These are phyloP conservation scores for Sambucus nigra DNA, from an alignment of 129 eudicot genomes.

Conservation along the genomic window DNA sequence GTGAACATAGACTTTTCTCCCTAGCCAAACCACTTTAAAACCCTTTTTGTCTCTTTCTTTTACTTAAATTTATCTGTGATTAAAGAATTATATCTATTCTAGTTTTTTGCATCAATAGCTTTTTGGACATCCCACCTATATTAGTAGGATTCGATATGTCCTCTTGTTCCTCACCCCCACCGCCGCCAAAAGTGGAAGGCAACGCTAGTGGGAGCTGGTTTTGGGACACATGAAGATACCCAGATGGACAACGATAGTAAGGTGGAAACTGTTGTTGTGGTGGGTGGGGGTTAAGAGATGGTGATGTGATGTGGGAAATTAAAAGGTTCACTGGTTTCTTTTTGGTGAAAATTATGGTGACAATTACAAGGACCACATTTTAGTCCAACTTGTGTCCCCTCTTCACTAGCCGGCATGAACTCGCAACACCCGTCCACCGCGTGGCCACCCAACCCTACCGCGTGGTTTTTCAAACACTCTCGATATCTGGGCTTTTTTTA, in stretches of 20 bases:
- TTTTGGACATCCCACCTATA: conserved; percentile 15
- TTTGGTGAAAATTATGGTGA: conserved; percentile 64
- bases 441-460: conserved; percentile 36
- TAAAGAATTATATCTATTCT: no score
- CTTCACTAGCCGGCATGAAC: conserved; percentile 53
- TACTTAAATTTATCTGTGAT: no score
- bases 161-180: conserved; percentile 26
- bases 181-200: conserved; percentile 46
- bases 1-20: no score
- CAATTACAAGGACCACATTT: conserved; percentile 65
- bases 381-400: conserved; percentile 51
- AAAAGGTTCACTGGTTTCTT: no score
- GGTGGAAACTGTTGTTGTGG: conserved; percentile 19
- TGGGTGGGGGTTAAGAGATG: conserved; percentile 10
- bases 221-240: conserved; percentile 40
- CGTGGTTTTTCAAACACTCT: conserved; percentile 78
- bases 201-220: conserved; percentile 32
- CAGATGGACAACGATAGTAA: conserved; percentile 30
- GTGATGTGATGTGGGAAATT: conserved; percentile 24
- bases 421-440: conserved; percentile 70
- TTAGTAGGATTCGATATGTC: conserved; percentile 20
- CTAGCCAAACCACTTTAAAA: no score
- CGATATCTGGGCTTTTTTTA: conserved; percentile 30
- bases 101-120: no score
- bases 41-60: no score